Percentiles rank a stretch among this genome's conserved stretches.
These are phyloP conservation scores for Aspergillus ustus DNA, from an alignment of 2,329 filamentous ascomycete genomes.

Conservation along the genomic window DNA sequence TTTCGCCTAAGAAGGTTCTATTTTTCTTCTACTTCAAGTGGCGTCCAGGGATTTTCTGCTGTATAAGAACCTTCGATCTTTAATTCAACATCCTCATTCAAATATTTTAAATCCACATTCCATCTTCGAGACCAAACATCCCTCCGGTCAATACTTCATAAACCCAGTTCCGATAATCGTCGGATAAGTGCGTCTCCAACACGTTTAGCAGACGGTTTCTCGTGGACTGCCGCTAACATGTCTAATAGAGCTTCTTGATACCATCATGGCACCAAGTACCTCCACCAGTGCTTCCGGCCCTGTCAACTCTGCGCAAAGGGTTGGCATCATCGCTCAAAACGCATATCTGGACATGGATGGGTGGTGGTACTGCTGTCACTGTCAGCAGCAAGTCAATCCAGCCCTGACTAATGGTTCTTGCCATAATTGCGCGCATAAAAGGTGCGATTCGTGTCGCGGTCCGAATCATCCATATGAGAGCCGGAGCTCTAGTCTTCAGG, in stretches of 20 bases:
- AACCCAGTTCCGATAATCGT: neutral
- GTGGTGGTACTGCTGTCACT: slow-evolving; percentile 34
- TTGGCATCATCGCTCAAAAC: neutral
- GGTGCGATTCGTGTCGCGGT: slow-evolving; percentile 8
- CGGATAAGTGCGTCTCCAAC: neutral
- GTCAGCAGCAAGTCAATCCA: slow-evolving; percentile 25
- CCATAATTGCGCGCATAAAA: slow-evolving; percentile 26
- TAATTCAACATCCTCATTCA: neutral
- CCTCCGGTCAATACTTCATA: neutral
- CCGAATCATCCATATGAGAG: neutral
- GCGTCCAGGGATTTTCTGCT: neutral
- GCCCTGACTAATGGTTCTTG: slow-evolving; percentile 22
- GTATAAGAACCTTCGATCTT: neutral
- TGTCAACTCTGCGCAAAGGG: neutral
- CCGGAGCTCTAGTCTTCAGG: neutral
- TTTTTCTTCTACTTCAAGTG: neutral
- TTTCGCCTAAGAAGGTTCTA: neutral
- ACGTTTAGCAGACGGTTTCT: neutral
- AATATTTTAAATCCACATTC: neutral
- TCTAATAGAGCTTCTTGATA: neutral
- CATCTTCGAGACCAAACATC: neutral
- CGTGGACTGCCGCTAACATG: neutral
- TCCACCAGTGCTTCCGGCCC: neutral
- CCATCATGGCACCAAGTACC: neutral
- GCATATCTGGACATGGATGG: slow-evolving; percentile 11